Base-by-base conservation (phyloP, 768 basidiomycete species). In the Mrakia hoshinonis region DNA sequence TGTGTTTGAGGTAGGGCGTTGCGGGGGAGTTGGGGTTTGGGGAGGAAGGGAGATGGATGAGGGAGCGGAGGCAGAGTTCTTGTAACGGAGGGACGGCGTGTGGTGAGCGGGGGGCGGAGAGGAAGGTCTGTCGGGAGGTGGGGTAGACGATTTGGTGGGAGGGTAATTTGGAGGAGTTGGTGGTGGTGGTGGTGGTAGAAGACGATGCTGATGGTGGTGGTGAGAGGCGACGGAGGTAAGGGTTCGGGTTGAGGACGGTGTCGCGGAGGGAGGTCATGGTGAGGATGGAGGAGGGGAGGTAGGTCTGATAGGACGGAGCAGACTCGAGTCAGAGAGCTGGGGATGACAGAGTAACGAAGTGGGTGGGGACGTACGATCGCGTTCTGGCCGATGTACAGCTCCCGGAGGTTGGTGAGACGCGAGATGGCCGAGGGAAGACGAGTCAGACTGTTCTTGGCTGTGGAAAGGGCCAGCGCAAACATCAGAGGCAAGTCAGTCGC, bases 371-470 rank as follows among this genome's bases (percentile, higher is more conserved):
- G 49, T 39, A 52, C 54, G 54, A 68, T 55, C 18, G 38, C 49
- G 24, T 64, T 64, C 20, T 47, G 22, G 7, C 67, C 54, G 36
- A 68, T 68, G 7, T 43, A 43, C 34, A 55, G 49, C 22, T 54
- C 22, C 34, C 54, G n/a, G 52, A 68, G 38, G 12, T 38, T 29
- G 18, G n/a, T 46, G 29, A 55, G 67, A 4, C 26, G 43, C 12
- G 67, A 54, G 24, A 52, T 55, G 12, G 67, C 31, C 7, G 51
- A 31, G 0, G 49, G 54, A 3, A 52, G 36, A 13, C n/a, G 36
- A 10, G 31, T 54, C 13, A 68, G 67, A 24, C 54, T 43, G 39
- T 68, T 55, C 22, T 55, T 18, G 22, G 38, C 67, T 68, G 34
- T 26, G 7, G 43, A 43, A 43, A 7, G 43, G 43, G 43, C 15